phyloP scores from a whole-genome alignment of 148 eudicot species.

The Persicaria tinctoria region DNA sequence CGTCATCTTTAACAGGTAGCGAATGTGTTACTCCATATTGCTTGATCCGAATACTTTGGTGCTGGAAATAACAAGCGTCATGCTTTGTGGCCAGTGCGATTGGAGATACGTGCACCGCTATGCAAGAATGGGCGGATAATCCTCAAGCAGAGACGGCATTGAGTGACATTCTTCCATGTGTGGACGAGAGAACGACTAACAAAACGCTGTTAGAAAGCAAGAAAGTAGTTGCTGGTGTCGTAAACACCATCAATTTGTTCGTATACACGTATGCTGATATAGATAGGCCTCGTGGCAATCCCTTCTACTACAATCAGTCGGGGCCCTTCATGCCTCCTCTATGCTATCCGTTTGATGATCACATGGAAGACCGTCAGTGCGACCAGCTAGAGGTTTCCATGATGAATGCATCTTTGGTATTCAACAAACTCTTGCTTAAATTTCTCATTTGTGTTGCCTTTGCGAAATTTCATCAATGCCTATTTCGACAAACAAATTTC shows the following conservation, averaged over 20 bases:
- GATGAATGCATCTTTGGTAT: slow-evolving; percentile 53
- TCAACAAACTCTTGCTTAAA: no score
- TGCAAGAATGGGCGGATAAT: slow-evolving; percentile 97
- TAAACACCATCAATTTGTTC: slow-evolving; percentile 49
- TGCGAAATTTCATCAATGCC: no score
- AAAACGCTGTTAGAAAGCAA: slow-evolving; percentile 61
- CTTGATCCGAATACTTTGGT: no score
- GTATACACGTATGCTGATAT: slow-evolving; percentile 68
- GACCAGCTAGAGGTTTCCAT: slow-evolving; percentile 48
- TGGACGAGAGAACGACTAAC: slow-evolving; percentile 61
- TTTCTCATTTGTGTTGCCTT: no score
- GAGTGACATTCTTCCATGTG: slow-evolving; percentile 93
- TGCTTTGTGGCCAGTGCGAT: slow-evolving; percentile 43
- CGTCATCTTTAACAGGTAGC: slow-evolving; percentile 77
- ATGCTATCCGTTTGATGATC: slow-evolving; percentile 69
- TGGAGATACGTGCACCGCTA: slow-evolving; percentile 83
- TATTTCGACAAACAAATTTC: no score
- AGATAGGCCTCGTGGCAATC: slow-evolving; percentile 38
- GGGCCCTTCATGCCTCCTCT: slow-evolving; percentile 75
- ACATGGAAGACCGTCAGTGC: slow-evolving; percentile 66
- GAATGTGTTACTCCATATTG: background rate
- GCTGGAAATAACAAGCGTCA: no score
- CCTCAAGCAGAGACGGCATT: slow-evolving; percentile 90
- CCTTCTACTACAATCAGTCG: slow-evolving; percentile 71
- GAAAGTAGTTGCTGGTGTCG: slow-evolving; percentile 52